Evolutionary conservation across 2,329 filamentous ascomycete genomes (phyloP), one percentile per base, ranked within the genome.

Genomic region (Penicillium janthinellum): DNA sequence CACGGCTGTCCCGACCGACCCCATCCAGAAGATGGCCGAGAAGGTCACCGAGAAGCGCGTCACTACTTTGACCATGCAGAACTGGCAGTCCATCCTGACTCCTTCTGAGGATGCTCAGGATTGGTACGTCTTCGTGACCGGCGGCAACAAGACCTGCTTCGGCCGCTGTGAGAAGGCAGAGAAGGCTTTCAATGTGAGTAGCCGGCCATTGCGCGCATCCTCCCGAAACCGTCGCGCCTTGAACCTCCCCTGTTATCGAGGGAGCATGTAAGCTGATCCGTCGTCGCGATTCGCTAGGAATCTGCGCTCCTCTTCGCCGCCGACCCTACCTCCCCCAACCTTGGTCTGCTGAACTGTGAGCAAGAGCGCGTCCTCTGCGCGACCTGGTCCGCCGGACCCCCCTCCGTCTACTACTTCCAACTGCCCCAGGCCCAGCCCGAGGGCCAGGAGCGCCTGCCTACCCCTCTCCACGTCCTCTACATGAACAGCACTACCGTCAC

Each of bases 111-210:
- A 72, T 75, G 61, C 76, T 73, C 47, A 83, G 79, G 69, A 84
- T 80, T 88, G 84, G 85, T 76, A 87, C 64, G 73, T 89, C 54
- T 87, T 81, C 70, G 73, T 87, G 47, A 88, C 85, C 5, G 86
- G 86, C 60, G 86, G 85, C 47, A 88, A 89, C 77, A 83, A 83
- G 73, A 87, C 84, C 39, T 89, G 86, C 77, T 86, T 82, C 67
- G 86, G 86, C 63, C 75, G 81, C 62, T 89, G 86, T 73, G 79
- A 70, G 34, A 77, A 75, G 47, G 79, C 82, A 12, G 83, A 86
- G 55, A 79, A 79, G 67, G 83, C 83, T 6, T 82, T 79, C 73
- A 79, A 81, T 64, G 79, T 81, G 72, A 70, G 49, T 25, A 17
- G 31, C 4, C 7, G 4, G 5, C 12, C n/a, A 52, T 39, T 39